Conservation (phyloP, 2,329 filamentous ascomycete genomes). For the Diatrype stigma region DNA sequence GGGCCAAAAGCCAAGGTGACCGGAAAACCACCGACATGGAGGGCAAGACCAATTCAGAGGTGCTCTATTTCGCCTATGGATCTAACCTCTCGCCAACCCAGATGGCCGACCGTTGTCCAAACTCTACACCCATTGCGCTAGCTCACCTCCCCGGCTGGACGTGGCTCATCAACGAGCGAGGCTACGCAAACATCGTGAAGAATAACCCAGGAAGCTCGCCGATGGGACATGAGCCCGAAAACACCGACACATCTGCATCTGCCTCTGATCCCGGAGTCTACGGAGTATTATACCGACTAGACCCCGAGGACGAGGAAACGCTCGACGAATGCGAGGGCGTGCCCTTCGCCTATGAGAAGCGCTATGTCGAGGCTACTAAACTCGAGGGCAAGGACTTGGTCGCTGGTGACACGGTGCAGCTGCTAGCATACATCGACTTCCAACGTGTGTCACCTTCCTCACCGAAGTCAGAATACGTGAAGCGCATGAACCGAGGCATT, state of each 20-base stretch:
- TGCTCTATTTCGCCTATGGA: slow-evolving; percentile 66
- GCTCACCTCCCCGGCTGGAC: slow-evolving; percentile 52
- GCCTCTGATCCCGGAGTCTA: slow-evolving; percentile 41
- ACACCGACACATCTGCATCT: slow-evolving; percentile 9
- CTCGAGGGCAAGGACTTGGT: slow-evolving; percentile 4
- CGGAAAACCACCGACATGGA: background rate
- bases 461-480: slow-evolving; percentile 56
- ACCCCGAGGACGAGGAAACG: slow-evolving; percentile 42
- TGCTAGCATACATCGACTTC: slow-evolving; percentile 59
- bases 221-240: background rate
- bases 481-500: slow-evolving; percentile 60
- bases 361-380: slow-evolving; percentile 26
- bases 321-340: slow-evolving; percentile 61
- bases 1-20: background rate
- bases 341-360: slow-evolving; percentile 57
- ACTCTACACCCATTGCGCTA: slow-evolving; percentile 51
- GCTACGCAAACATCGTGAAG: slow-evolving; percentile 65
- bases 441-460: slow-evolving; percentile 31
- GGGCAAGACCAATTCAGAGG: background rate
- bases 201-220: slow-evolving; percentile 3
- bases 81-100: slow-evolving; percentile 64
- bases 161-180: slow-evolving; percentile 65
- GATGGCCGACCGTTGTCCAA: slow-evolving; percentile 60
- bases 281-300: slow-evolving; percentile 53
- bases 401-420: slow-evolving; percentile 15